Evolutionary conservation across 1,284 basidiomycete species (phyloP).

Genomic region (Ganoderma sinense): DNA sequence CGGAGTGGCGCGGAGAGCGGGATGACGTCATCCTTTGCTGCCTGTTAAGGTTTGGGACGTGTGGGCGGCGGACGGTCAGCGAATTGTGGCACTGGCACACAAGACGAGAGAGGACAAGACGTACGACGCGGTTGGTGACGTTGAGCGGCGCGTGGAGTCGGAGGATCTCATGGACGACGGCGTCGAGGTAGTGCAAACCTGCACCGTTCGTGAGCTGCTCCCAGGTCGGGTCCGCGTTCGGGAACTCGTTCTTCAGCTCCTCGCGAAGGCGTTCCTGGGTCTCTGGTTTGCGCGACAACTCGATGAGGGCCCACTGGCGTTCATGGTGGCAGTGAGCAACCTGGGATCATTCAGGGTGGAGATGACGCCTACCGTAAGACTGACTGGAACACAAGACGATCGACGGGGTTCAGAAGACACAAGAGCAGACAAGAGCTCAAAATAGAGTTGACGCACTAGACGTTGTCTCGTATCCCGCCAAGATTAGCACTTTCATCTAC

Average conservation of each 20-base stretch:
- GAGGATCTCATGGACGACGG: slow-evolving; percentile 41
- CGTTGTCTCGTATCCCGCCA: slow-evolving; percentile 53
- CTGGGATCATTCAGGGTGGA: not conserved
- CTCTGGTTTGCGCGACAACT: slow-evolving; percentile 41
- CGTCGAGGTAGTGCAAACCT: slow-evolving; percentile 45
- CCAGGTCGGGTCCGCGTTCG: slow-evolving; percentile 41
- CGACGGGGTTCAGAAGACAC: not conserved
- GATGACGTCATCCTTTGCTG: slow-evolving; percentile 58
- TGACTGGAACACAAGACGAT: slow-evolving; percentile 21
- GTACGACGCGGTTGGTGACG: slow-evolving; percentile 31
- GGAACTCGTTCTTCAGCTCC: slow-evolving; percentile 44
- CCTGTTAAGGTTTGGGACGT: slow-evolving; percentile 14
- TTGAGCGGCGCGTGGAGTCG: slow-evolving; percentile 35
- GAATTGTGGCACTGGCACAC: slow-evolving; percentile 13
- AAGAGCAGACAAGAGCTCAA: not conserved
- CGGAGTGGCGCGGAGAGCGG: slow-evolving; percentile 54
- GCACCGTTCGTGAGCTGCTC: slow-evolving; percentile 40
- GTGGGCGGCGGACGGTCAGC: not conserved
- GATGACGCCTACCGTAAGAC: slow-evolving; percentile 28
- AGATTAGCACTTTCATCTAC: slow-evolving; percentile 47
- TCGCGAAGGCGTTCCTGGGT: slow-evolving; percentile 49
- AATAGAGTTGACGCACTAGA: slow-evolving; percentile 41
- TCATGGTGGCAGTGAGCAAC: not conserved
- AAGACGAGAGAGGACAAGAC: slow-evolving; percentile 19
- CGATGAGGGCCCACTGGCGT: slow-evolving; percentile 40